A percentile compares a stretch with the other conserved stretches of the same genome.
Evolutionary conservation across 495 filamentous ascomycete genomes (phyloP).

Genomic region (Ramalina intermedia): DNA sequence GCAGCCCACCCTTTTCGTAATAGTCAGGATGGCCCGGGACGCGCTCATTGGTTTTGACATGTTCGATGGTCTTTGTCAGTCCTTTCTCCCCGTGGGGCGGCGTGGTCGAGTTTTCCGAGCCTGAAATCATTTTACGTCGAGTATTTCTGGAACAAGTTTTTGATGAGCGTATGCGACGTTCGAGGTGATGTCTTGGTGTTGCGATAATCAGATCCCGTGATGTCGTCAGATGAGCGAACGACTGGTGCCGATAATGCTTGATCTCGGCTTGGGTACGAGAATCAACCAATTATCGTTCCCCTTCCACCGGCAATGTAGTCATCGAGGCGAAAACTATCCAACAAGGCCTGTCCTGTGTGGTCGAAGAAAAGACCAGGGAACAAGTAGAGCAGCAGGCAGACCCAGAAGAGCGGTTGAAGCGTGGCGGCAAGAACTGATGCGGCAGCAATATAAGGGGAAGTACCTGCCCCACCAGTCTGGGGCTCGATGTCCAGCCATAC

Average conservation of each 20-base stretch:
- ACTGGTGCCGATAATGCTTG: no score
- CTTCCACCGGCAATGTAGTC: neutral
- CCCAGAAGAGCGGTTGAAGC: conserved; percentile 2
- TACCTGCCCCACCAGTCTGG: no score
- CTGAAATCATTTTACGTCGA: neutral
- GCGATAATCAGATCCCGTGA: no score
- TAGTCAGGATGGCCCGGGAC: conserved; percentile 22
- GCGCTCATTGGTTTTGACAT: conserved; percentile 8
- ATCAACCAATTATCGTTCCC: no score
- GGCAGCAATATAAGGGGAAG: no score
- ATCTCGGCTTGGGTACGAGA: no score
- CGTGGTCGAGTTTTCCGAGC: neutral
- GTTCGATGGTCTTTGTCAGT: neutral
- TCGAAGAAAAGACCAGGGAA: conserved; percentile 10
- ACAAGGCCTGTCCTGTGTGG: conserved; percentile 1
- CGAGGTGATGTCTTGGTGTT: no score
- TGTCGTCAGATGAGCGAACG: neutral
- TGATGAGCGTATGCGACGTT: neutral
- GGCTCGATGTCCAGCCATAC: no score
- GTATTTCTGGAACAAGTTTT: neutral
- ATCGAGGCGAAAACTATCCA: conserved; percentile 6
- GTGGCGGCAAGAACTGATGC: neutral
- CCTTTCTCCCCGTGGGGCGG: conserved; percentile 4
- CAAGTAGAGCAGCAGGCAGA: conserved; percentile 4
- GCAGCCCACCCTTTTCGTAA: conserved; percentile 35